Percentiles rank a stretch among this genome's conserved stretches.
phyloP scores from a whole-genome alignment of 345 rosid species.

The Salix arbutifolia region DNA sequence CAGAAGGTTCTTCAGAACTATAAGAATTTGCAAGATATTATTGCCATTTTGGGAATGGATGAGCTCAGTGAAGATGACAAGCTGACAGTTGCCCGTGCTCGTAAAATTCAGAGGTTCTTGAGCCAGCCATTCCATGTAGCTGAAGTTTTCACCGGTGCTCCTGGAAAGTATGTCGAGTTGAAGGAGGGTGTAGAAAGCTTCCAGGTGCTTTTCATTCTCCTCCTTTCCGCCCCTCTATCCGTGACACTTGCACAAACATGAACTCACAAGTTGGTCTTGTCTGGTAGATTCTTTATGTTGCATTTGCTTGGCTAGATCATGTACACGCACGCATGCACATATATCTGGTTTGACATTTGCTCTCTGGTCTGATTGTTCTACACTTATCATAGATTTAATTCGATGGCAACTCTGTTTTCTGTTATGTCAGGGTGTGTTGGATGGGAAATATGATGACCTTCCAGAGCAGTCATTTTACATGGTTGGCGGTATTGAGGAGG shows the following conservation, averaged over 20 bases:
- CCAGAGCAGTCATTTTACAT: slow-evolving; percentile 78
- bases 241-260: not conserved
- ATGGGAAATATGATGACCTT: slow-evolving; percentile 80
- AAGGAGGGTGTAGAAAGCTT: slow-evolving; percentile 85
- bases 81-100: slow-evolving; percentile 94
- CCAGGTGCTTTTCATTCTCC: slow-evolving; percentile 52
- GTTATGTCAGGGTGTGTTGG: slow-evolving; percentile 67
- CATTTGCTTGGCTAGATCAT: not conserved
- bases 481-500: slow-evolving; percentile 88
- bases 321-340: too few species aligned
- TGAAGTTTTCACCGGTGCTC: slow-evolving; percentile 98
- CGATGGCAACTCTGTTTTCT: not conserved
- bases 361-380: not conserved
- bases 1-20: slow-evolving; percentile 97
- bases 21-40: slow-evolving; percentile 97
- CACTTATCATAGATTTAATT: not conserved
- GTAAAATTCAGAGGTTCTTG: slow-evolving; percentile 92
- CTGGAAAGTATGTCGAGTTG: slow-evolving; percentile 94
- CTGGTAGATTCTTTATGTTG: not conserved
- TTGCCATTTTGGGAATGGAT: slow-evolving; percentile 99
- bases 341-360: not conserved
- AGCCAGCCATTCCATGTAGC: slow-evolving; percentile 99
- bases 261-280: not conserved
- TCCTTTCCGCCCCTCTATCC: not conserved
- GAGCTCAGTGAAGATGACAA: slow-evolving; percentile 99